Conservation (phyloP, 495 filamentous ascomycete genomes). For the Neurospora sp. region DNA sequence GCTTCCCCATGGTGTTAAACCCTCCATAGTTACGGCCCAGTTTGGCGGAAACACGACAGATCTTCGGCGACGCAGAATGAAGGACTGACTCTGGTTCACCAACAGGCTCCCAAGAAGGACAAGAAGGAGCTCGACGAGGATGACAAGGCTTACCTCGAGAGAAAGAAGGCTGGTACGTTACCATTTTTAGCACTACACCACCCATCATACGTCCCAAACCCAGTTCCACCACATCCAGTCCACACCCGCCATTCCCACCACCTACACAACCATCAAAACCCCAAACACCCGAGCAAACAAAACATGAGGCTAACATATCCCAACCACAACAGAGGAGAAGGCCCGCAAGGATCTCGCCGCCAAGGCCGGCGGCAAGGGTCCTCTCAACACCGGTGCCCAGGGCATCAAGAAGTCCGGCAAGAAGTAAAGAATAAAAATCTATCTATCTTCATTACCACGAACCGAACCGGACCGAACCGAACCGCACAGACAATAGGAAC, state of each 20-base stretch:
- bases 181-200: not conserved
- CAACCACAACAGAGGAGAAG: constrained; percentile 51
- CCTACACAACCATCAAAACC: too few relatives aligned
- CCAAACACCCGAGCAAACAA: too few relatives aligned
- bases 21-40: not conserved
- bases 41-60: not conserved
- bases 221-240: too few relatives aligned
- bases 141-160: constrained; percentile 63
- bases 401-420: constrained; percentile 90
- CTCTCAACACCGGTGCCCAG: constrained; percentile 60
- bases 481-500: not conserved
- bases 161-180: constrained; percentile 55
- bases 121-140: constrained; percentile 69
- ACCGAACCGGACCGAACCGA: not conserved
- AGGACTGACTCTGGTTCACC: not conserved
- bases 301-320: constrained; percentile 3
- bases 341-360: constrained; percentile 64
- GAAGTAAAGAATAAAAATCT: constrained; percentile 44
- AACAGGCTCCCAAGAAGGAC: constrained; percentile 57
- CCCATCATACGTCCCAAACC: not conserved
- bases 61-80: not conserved
- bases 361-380: constrained; percentile 49
- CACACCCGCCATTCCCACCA: too few relatives aligned
- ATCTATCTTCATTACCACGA: not conserved
- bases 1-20: not conserved